Base-by-base conservation (phyloP, 371 early-diverging fungal genomes). In the Lichtheimia ornata region DNA sequence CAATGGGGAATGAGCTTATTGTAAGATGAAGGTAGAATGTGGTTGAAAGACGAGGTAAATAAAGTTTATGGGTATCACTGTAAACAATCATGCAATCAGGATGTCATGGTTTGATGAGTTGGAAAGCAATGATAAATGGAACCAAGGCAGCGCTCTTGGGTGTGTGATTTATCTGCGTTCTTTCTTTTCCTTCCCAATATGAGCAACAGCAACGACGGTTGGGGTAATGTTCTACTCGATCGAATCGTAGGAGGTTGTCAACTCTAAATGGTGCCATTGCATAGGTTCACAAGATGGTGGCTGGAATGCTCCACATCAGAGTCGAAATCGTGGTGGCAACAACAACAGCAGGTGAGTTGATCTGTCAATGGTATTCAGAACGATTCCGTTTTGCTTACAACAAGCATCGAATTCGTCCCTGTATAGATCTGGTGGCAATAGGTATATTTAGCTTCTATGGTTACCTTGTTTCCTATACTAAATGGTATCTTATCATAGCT, bases 271-370 rank as follows among this genome's bases (percentile, higher is more conserved):
- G 3, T 28, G 28, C 6, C 5, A 28, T 28, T 20, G n/a, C 11
- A 17, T n/a, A n/a, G n/a, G 20, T 47, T 6, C 20, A n/a, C 25
- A 22, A 52, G 28, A 28, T 25, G 28, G 52, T 52, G n/a, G 15
- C 17, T 52, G 52, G 52, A 28, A 52, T 52, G 28, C 14, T 27
- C 13, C 25, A 14, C 52, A 52, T 28, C 52, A 28, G 35, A 35
- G 7, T 28, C 4, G 11, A 35, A 35, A 11, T 2, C 35, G 35
- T 35, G 35, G 35, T 6, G 35, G 35, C 9, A 11, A 9, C 6
- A 35, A 35, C 11, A 35, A 9, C 11, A 35, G 9, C 35, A 35
- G 35, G 35, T 35, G 2, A 35, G 35, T 2, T 35, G 35, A 35
- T 35, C 35, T 6, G 35, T 11, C 35, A 6, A 35, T 35, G 35